phyloP scores from a whole-genome alignment of 2,329 filamentous ascomycete species.

The Colletotrichum scovillei region DNA sequence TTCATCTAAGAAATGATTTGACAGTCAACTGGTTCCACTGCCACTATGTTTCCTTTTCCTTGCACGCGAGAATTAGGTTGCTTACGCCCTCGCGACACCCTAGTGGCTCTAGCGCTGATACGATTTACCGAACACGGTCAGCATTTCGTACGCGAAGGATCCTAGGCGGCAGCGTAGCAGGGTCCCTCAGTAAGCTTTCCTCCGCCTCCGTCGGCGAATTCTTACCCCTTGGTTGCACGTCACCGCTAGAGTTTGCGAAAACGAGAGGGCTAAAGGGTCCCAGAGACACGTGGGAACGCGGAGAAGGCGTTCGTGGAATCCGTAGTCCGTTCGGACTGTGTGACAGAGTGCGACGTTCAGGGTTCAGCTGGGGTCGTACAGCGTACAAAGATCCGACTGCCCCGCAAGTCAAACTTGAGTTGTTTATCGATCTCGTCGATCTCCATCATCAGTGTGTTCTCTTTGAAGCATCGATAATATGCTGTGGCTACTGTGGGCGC shows the following conservation, averaged over 20 bases:
- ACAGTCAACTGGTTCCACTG: neutral
- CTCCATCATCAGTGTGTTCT: neutral
- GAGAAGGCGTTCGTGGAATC: too few species aligned
- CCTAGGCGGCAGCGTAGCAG: neutral
- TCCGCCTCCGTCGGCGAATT: neutral
- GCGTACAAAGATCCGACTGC: too few species aligned
- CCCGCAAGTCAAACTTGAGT: neutral
- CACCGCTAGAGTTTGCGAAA: neutral
- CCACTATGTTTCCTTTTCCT: neutral
- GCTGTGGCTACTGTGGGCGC: conserved; percentile 21
- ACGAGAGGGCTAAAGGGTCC: neutral
- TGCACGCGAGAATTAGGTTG: neutral
- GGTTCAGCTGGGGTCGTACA: neutral
- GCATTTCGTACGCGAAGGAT: conserved; percentile 4
- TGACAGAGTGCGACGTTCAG: neutral
- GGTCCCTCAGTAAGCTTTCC: neutral
- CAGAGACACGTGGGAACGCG: too few species aligned
- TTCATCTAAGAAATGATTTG: neutral
- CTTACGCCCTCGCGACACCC: too few species aligned
- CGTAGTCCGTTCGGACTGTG: too few species aligned
- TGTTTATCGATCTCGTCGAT: neutral
- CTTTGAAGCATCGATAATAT: neutral
- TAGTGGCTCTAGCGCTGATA: conserved; percentile 4
- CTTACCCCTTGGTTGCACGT: neutral
- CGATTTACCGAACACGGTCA: neutral